A percentile compares a stretch with the other conserved stretches of the same genome.
These are phyloP conservation scores for Gossypium schwendimanii DNA, from an alignment of 441 rosid genomes.

Conservation along the genomic window DNA sequence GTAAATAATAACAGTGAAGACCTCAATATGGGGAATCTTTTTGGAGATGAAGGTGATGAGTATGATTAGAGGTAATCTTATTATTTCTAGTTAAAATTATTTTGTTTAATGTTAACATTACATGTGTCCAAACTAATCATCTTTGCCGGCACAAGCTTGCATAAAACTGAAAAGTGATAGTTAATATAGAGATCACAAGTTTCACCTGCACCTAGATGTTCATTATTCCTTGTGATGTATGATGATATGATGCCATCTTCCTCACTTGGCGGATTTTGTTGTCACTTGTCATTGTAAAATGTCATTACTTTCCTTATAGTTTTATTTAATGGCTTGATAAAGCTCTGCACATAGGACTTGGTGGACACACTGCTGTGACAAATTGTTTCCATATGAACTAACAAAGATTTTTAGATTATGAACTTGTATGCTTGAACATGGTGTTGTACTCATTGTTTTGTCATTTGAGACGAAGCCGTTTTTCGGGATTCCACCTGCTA, in stretches of 20 bases:
- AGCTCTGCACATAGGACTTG: neutral
- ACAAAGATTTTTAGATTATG: neutral
- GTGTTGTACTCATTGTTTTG: neutral
- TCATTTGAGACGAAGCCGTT: neutral
- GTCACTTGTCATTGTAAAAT: neutral
- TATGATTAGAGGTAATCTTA: conserved; percentile 46
- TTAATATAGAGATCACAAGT: neutral
- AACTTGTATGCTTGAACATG: neutral
- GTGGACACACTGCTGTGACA: neutral
- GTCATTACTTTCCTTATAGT: neutral
- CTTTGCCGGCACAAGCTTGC: conserved; percentile 1
- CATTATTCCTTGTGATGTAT: neutral
- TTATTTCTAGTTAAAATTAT: neutral
- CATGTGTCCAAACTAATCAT: conserved; percentile 16
- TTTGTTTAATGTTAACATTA: neutral
- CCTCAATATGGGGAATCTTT: conserved; percentile 40
- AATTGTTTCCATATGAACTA: neutral
- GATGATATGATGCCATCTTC: neutral
- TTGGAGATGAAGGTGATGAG: conserved; percentile 44
- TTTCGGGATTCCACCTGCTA: neutral
- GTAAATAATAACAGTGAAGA: conserved; percentile 44
- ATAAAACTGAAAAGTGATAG: neutral
- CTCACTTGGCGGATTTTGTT: neutral
- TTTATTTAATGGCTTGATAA: neutral
- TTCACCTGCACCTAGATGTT: neutral